Evolutionary conservation across 2,329 filamentous ascomycete species (phyloP), one percentile per base, ranked within the genome.

Genomic region (Xylaria sp.): DNA sequence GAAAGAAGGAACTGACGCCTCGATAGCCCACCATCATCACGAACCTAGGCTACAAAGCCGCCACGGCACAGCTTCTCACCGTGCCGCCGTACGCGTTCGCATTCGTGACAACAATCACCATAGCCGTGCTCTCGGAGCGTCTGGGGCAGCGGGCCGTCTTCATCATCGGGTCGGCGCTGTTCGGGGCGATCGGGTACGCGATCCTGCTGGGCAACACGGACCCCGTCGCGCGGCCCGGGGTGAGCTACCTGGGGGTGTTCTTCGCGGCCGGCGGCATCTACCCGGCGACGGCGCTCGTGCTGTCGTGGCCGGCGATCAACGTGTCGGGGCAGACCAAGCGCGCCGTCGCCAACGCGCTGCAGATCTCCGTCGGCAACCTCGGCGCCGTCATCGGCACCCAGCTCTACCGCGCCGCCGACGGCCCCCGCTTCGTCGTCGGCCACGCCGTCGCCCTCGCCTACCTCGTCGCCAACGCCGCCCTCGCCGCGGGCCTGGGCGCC

Each of bases 301-400:
- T 90, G 0, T 85, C 83, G 1, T 90, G 87, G 87, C 85, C 86
- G 0, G 86, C 87, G 1, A 88, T 88, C 67, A 90, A 90, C 54
- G 84, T 90, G 0, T 86, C 84, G 0, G 85, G 86, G 0, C 86
- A 89, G 69, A 88, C 85, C 0, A 90, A 90, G 69, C 77, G 87
- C 1, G 85, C 84, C 1, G 83, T 86, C 3, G 84, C 83, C 2
- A 89, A 86, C 44, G 87, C 84, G 0, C 83, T 90, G 80, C 86
- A 89, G 62, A 89, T 90, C 52, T 86, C 82, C 8, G 85, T 90
- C 46, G 88, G 87, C 0, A 90, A 89, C 59, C 66, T 87, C 1
- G 87, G 87, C 0, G 86, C 85, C 0, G 84, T 90, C 0, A 62
- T 91, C 20, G 87, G 87, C 0, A 90, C 87, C 1, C 87, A 91